These are phyloP conservation scores for Epichloe gansuensis DNA, from an alignment of 2,329 filamentous ascomycete species.

Conservation along the genomic window DNA sequence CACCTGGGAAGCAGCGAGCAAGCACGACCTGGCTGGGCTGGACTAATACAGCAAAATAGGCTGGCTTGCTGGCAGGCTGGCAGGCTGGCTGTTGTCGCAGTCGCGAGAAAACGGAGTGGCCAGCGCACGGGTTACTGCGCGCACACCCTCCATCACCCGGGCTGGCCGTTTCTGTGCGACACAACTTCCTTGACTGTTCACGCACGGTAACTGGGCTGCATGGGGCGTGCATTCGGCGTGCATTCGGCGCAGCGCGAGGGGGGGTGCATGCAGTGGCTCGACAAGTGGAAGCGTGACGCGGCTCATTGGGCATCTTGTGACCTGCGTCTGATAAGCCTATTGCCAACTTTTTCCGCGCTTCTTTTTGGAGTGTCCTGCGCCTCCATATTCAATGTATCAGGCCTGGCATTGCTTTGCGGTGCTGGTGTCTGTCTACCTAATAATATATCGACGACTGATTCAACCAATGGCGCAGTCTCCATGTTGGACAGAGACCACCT, in stretches of 20 bases:
- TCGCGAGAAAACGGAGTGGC: background rate
- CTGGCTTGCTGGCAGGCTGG: no score
- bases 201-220: no score
- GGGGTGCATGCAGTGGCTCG: background rate
- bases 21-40: background rate
- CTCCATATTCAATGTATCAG: no score
- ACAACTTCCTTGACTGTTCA: background rate
- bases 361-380: no score
- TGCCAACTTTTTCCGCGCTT: background rate
- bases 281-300: background rate
- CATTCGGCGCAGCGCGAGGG: background rate
- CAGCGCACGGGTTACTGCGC: background rate
- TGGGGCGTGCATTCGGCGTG: background rate
- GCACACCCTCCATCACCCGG: background rate
- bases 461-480: no score
- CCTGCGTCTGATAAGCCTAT: conserved; percentile 4
- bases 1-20: background rate
- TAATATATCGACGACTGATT: no score
- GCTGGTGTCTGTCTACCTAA: no score
- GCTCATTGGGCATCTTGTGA: conserved; percentile 2
- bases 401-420: no score
- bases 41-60: no score
- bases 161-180: background rate
- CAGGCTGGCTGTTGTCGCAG: background rate
- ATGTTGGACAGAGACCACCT: no score